phyloP scores from a whole-genome alignment of 495 filamentous ascomycete species.

The Hypoxylon lienhwacheense region DNA sequence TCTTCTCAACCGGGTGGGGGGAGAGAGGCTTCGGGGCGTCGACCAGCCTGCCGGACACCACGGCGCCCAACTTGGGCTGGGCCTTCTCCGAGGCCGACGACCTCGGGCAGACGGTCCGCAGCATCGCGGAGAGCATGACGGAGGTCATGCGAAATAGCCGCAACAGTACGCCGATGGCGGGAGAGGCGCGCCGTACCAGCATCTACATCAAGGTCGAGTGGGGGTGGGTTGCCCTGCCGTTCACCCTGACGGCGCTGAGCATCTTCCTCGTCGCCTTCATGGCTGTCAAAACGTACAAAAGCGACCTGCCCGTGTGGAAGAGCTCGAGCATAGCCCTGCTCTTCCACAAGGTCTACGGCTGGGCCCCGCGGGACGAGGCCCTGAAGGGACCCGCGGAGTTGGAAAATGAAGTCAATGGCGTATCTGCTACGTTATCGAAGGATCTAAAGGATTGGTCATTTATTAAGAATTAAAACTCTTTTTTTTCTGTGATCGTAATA shows the following conservation, averaged over 20 bases:
- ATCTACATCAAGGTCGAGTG: conserved; percentile 1
- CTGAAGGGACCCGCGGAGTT: background rate
- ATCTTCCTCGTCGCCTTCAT: background rate
- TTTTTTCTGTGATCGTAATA: too few species aligned
- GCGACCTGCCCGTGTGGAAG: conserved; percentile 1
- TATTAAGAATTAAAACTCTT: background rate
- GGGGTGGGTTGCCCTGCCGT: background rate
- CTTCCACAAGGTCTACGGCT: background rate
- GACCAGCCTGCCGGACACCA: background rate
- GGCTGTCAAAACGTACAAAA: background rate
- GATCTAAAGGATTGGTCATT: background rate
- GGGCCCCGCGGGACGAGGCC: background rate
- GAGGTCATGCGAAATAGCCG: conserved; percentile 1
- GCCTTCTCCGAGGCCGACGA: background rate
- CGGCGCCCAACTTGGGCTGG: background rate
- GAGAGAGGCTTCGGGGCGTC: background rate
- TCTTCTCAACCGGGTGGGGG: background rate
- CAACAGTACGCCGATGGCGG: background rate
- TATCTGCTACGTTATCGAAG: background rate
- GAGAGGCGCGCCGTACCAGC: background rate
- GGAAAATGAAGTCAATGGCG: background rate
- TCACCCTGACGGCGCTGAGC: background rate
- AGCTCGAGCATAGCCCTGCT: background rate
- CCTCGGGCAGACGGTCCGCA: background rate
- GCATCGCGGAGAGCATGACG: background rate